Percentiles rank a stretch among this genome's conserved stretches.
Conservation (phyloP, 306 rosid genomes). For the Hylodesmum podocarpum region DNA sequence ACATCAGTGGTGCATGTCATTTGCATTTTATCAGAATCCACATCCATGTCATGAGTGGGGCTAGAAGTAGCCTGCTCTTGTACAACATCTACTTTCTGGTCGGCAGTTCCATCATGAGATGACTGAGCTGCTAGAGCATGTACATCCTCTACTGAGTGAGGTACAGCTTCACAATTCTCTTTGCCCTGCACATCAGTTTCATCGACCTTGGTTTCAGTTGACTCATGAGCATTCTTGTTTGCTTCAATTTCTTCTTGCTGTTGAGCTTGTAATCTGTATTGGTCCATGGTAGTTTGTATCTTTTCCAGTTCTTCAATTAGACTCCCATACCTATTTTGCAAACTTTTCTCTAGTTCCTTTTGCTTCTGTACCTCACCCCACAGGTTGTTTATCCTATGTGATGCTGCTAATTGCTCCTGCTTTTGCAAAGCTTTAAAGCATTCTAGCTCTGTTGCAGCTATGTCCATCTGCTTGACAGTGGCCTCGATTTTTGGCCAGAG, state of each 20-base stretch:
- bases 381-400: constrained; percentile 59
- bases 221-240: constrained; percentile 35
- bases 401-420: constrained; percentile 66
- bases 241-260: constrained; percentile 51
- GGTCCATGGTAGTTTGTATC: constrained; percentile 44
- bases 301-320: constrained; percentile 48
- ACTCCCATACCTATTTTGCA: constrained; percentile 59
- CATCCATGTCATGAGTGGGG: constrained; percentile 27
- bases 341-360: constrained; percentile 67
- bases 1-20: neutral
- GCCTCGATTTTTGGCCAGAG: constrained; percentile 80
- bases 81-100: constrained; percentile 29
- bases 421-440: constrained; percentile 70
- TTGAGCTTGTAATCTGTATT: constrained; percentile 40
- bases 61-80: constrained; percentile 17
- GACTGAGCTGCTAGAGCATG: constrained; percentile 21
- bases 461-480: constrained; percentile 72
- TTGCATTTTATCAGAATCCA: constrained; percentile 25
- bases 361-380: constrained; percentile 76
- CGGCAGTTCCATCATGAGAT: constrained; percentile 34
- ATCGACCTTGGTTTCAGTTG: constrained; percentile 33
- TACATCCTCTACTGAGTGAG: constrained; percentile 30
- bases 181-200: constrained; percentile 18
- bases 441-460: constrained; percentile 76
- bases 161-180: constrained; percentile 16